Evolutionary conservation across 345 rosid species (phyloP), one percentile per base, ranked within the genome.

Genomic region (Melastoma malabathricum): DNA sequence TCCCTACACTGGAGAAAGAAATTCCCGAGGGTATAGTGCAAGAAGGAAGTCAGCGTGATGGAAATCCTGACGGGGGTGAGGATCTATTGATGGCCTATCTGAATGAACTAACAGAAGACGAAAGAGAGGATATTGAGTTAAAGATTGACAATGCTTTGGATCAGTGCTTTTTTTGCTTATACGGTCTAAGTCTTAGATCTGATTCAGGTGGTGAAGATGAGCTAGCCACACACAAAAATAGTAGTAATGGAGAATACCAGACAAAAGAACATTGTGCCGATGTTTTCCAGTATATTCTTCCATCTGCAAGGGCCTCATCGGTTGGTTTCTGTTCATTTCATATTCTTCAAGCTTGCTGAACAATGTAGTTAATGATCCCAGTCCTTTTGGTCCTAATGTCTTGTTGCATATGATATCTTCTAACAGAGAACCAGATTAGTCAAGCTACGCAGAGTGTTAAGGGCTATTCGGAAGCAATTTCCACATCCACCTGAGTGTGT

Each of bases 261-360:
- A 84, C 97, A 20, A 92, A 92, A 71, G 95, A 87, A 66, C 98
- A 84, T 62, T 81, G 95, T 64, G 97, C 85, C 54, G 98, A 87
- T 75, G 98, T 92, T 72, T 92, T 92, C 57, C 95, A 92, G 68
- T 92, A 87, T 72, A 74, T 92, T 68, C 76, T 84, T 50, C 90
- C 98, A 2, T 79, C 76, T 64, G 97, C 97, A 51, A 87, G 74
- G 73, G 90, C 75, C 60, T 84, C 94, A 52, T 84, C 98, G 65
- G 97, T 92, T 51, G 81, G 98, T 77, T 13, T 23, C 57, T 66
- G 61, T 68, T 18, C 0, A 1, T 41, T 27, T 22, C 48, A 17
- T 6, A 13, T 15, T 4, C 15, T 44, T 43, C 29, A 43, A 54
- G 38, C 31, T 55, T 54, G 29, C 56, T 19, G 41, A 18, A 44